Evolutionary conservation across 768 basidiomycete genomes (phyloP).

Genomic region (Boletus huronensis): DNA sequence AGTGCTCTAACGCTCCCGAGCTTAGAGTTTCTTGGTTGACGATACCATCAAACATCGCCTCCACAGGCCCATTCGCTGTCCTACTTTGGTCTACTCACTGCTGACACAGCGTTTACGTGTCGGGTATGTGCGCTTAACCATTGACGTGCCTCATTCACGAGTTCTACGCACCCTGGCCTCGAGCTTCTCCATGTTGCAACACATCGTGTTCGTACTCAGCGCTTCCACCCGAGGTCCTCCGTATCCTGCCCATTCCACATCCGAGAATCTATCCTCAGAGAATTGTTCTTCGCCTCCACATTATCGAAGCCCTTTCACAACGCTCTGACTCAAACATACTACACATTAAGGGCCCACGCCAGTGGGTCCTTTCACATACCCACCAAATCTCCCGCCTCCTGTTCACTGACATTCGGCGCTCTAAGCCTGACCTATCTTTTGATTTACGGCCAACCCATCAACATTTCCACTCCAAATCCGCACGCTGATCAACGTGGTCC

Average conservation of each 20-base stretch:
- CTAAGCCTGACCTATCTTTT: not conserved
- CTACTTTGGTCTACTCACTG: not conserved
- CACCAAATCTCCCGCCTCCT: not conserved
- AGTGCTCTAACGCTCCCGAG: not conserved
- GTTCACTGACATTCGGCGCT: not conserved
- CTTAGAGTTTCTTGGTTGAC: not conserved
- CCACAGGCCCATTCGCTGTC: not conserved
- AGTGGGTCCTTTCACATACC: not conserved
- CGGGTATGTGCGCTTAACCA: not conserved
- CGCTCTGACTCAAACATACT: not conserved
- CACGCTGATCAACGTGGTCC: not conserved
- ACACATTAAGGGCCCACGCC: not conserved
- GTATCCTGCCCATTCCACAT: not conserved
- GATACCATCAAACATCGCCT: not conserved
- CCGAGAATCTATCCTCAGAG: not conserved
- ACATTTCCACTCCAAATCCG: not conserved
- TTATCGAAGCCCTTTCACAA: not conserved
- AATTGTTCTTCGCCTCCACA: not conserved
- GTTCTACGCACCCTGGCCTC: not conserved
- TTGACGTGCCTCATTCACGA: not conserved
- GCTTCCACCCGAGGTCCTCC: not conserved
- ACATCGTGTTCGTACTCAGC: not conserved
- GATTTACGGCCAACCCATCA: not conserved
- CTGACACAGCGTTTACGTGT: not conserved
- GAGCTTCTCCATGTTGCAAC: not conserved